Conservation (phyloP, 352 stramenopile species). For the Pythium brachiatum region DNA sequence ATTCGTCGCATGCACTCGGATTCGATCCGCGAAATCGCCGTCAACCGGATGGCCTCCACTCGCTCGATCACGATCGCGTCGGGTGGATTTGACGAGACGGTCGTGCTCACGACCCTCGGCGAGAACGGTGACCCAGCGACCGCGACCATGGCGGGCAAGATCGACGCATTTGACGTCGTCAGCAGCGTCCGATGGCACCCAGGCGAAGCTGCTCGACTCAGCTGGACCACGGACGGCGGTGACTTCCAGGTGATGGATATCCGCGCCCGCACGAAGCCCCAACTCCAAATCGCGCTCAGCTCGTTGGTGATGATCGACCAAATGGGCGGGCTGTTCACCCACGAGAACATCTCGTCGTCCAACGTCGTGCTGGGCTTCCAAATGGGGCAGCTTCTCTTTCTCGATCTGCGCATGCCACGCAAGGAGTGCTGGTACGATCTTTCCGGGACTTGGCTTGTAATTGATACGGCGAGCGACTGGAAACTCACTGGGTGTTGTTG, state of each 20-base stretch:
- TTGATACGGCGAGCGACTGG: no score
- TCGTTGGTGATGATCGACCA: constrained; percentile 18
- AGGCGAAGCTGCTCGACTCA: constrained; percentile 37
- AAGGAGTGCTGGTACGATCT: constrained; percentile 41
- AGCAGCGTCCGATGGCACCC: constrained; percentile 76
- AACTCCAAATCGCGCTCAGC: constrained; percentile 21
- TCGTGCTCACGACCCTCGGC: constrained; percentile 68
- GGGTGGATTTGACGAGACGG: constrained; percentile 73
- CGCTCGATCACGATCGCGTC: constrained; percentile 9
- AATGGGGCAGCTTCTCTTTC: constrained; percentile 47
- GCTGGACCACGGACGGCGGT: constrained; percentile 80
- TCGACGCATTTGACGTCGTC: constrained; percentile 72
- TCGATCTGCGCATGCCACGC: constrained; percentile 64
- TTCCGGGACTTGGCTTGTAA: background rate
- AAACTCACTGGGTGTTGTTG: background rate
- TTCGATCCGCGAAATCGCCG: constrained; percentile 69
- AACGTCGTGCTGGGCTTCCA: constrained; percentile 71
- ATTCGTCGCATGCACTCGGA: constrained; percentile 64
- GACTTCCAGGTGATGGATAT: constrained; percentile 68
- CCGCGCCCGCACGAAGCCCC: constrained; percentile 32
- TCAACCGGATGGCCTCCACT: constrained; percentile 23
- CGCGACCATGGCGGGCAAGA: constrained; percentile 49
- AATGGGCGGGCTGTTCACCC: constrained; percentile 63
- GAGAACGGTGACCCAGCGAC: constrained; percentile 32
- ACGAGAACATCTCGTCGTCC: constrained; percentile 59